Base-by-base conservation (phyloP, 176 grass and related monocot genomes). In the Cenchrus purpureus region DNA sequence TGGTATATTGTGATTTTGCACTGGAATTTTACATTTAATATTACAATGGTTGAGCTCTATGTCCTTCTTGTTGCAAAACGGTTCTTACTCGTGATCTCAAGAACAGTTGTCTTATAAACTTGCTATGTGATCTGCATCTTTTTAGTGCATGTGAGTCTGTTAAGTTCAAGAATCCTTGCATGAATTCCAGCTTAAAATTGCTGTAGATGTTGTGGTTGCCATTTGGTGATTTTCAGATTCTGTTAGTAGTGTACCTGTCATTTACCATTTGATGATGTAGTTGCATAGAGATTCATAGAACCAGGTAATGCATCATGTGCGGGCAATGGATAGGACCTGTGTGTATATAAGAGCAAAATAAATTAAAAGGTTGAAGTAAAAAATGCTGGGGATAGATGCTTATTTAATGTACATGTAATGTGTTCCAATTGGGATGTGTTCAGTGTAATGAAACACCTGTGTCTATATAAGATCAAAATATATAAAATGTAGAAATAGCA, bases 1-100 rank as follows among this genome's bases (percentile, higher is more conserved):
- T 91, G 97, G 97, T 98, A 93, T 5, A 93, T 5, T 57, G 13
- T 65, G 20, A 78, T 72, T 15, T 87, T 46, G n/a, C 16, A 71
- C 65, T 83, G 19, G 0, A 12, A 8, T 68, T 68, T 76, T 8
- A 49, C 68, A 11, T 59, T 69, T 49, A 53, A 0, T 88, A 81
- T 34, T 63, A 17, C 14, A 54, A 43, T 69, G 16, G 7, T 29
- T 74, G 28, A 19, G 7, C 20, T 56, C 17, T 61, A 3, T 49
- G 60, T 69, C 12, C 15, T 82, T 45, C 4, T 79, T 70, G 28
- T 68, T 20, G 8, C 3, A 20, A 52, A 52, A 75, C 20, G 45
- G 28, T 16, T 8, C 31, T 48, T 40, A 74, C 71, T 34, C 32
- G 32, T 31, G 25, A 56, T 55, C 6, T 54, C 45, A 25, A 75